These are phyloP conservation scores for Adiantum capillusveneris DNA, from an alignment of 75 land plant species.

Conservation along the genomic window DNA sequence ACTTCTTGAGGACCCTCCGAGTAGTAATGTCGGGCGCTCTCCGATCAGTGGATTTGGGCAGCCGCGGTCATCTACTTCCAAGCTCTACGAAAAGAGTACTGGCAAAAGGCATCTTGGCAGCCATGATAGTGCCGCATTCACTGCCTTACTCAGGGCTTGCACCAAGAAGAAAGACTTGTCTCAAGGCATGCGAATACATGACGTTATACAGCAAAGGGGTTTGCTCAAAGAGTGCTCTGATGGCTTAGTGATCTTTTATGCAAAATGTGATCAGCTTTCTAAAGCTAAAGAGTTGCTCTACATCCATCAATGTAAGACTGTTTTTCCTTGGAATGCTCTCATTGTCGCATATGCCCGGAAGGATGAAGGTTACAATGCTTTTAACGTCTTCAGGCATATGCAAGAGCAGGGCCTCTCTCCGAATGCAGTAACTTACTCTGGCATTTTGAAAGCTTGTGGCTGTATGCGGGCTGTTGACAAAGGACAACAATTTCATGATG, in stretches of 20 bases:
- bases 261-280: slow-evolving; percentile 25
- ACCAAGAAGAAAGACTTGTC: neutral
- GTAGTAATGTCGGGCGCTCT: no score
- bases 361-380: slow-evolving; percentile 17
- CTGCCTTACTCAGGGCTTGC: neutral
- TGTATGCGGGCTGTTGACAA: slow-evolving; percentile 16
- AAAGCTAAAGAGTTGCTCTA: slow-evolving; percentile 38
- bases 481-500: slow-evolving; percentile 41
- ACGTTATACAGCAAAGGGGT: neutral
- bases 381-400: slow-evolving; percentile 39
- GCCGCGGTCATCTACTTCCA: no score
- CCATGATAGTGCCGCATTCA: no score
- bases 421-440: slow-evolving; percentile 29
- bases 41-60: no score
- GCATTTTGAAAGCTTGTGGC: slow-evolving; percentile 30
- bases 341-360: slow-evolving; percentile 31
- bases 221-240: neutral
- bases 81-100: no score
- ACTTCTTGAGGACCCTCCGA: no score
- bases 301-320: slow-evolving; percentile 34
- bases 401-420: slow-evolving; percentile 16
- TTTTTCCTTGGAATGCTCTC: slow-evolving; percentile 50
- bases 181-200: neutral
- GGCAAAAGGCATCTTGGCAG: no score
- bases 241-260: neutral